These are phyloP conservation scores for Elsinoe fawcettii DNA, from an alignment of 2,329 filamentous ascomycete species.

Conservation along the genomic window DNA sequence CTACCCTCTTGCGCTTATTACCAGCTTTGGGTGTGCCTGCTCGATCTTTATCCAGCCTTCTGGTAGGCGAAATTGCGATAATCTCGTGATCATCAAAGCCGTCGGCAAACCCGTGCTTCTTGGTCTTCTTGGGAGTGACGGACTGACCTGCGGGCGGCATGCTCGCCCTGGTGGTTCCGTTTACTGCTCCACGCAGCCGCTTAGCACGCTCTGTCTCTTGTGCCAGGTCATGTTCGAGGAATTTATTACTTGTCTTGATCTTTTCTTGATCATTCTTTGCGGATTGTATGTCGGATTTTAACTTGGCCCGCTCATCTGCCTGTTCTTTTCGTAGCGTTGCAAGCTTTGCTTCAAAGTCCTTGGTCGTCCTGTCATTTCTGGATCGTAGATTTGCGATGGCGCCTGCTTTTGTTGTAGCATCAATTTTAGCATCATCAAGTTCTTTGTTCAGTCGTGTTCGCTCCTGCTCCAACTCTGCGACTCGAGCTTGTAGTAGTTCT, in stretches of 20 bases:
- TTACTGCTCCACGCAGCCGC: slow-evolving; percentile 29
- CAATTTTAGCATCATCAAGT: slow-evolving; percentile 36
- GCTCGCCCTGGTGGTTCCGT: slow-evolving; percentile 19
- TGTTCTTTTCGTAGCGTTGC: slow-evolving; percentile 54
- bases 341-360: slow-evolving; percentile 57
- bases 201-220: slow-evolving; percentile 45
- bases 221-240: slow-evolving; percentile 65
- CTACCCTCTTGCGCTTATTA: slow-evolving; percentile 60
- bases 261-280: slow-evolving; percentile 58
- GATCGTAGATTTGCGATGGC: slow-evolving; percentile 68
- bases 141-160: slow-evolving; percentile 26
- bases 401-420: slow-evolving; percentile 57
- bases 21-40: slow-evolving; percentile 53
- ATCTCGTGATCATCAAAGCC: slow-evolving; percentile 67
- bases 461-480: slow-evolving; percentile 41
- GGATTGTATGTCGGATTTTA: slow-evolving; percentile 57
- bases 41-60: slow-evolving; percentile 40
- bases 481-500: slow-evolving; percentile 34
- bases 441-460: slow-evolving; percentile 32
- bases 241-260: slow-evolving; percentile 61
- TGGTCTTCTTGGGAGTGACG: slow-evolving; percentile 57
- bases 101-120: slow-evolving; percentile 56
- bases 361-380: slow-evolving; percentile 55
- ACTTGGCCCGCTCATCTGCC: slow-evolving; percentile 55
- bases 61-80: slow-evolving; percentile 48